phyloP scores from a whole-genome alignment of 345 rosid species.

The Toxicodendron radicans region DNA sequence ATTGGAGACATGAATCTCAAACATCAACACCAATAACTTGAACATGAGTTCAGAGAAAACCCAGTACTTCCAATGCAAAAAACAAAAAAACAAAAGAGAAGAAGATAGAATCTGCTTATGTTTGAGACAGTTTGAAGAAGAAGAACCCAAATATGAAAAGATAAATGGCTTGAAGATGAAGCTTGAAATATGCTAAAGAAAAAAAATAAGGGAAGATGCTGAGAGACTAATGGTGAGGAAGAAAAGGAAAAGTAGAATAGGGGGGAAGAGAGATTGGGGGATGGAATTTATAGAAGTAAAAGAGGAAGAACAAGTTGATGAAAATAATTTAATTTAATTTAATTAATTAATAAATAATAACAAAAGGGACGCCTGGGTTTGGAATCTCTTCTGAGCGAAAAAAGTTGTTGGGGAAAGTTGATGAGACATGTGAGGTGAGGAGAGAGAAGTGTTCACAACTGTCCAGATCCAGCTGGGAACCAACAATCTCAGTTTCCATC shows the following conservation, averaged over 20 bases:
- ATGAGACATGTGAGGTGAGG: constrained; percentile 51
- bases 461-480: constrained; percentile 52
- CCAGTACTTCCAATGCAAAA: not conserved
- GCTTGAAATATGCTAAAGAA: not conserved
- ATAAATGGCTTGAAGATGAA: constrained; percentile 20
- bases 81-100: not conserved
- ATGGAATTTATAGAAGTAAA: constrained; percentile 49
- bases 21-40: constrained; percentile 65
- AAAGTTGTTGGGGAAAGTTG: constrained; percentile 31
- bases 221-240: not conserved
- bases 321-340: not conserved
- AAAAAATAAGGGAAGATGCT: constrained; percentile 12
- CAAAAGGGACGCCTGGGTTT: not conserved
- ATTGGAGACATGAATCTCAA: constrained; percentile 98
- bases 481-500: constrained; percentile 28
- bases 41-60: constrained; percentile 53
- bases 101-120: not conserved
- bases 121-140: not conserved
- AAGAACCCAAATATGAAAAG: not conserved
- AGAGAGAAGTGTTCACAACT: constrained; percentile 17
- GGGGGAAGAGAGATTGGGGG: not conserved
- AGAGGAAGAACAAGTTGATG: constrained; percentile 22
- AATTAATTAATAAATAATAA: not conserved
- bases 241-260: constrained; percentile 25
- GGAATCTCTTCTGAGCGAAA: constrained; percentile 28